Evolutionary conservation across 176 grass and related monocot genomes (phyloP), one percentile per base, ranked within the genome.

Genomic region (Cocos nucifera): DNA sequence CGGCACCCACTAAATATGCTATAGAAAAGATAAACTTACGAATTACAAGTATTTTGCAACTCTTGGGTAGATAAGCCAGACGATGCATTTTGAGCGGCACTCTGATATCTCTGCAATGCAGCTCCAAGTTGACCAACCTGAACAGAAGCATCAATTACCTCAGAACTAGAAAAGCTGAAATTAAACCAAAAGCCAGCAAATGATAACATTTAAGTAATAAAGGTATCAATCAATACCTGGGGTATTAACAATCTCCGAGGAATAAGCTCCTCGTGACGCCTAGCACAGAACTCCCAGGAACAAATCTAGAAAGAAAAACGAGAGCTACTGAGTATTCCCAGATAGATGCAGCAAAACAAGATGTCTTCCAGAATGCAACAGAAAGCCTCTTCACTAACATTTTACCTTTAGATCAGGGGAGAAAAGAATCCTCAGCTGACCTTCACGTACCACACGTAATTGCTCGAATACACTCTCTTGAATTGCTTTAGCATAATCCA

Each of bases 401-500:
- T 70, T 69, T 75, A 92, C 93, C 82, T 98, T 98, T 59, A 98
- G 79, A 79, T 98, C 93, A 56, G 85, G 79, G 72, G 91, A 91
- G 79, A 98, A 98, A 82, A 98, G 77, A 67, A 98, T 85, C 70
- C 87, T 85, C 62, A 98, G 71, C 69, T 92, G 93, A 29, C 87
- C 93, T 78, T 98, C 93, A n/a, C 93, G 87, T 61, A 98, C 93
- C 16, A 98, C 93, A 44, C 93, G 81, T 32, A 98, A 59, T 59
- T 92, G 93, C 49, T 92, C 93, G 82, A 98, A 98, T 23, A 98
- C 84, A 78, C 81, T 98, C 79, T 98, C 93, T 52, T 98, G 93
- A 56, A 98, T 92, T 21, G 93, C 93, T 67, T 98, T 98, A 4
- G 83, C 70, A 76, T 98, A 98, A 77, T 98, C 93, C 61, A 98